phyloP scores from a whole-genome alignment of 805 yeast species.

The Suhomyces faveliae region DNA sequence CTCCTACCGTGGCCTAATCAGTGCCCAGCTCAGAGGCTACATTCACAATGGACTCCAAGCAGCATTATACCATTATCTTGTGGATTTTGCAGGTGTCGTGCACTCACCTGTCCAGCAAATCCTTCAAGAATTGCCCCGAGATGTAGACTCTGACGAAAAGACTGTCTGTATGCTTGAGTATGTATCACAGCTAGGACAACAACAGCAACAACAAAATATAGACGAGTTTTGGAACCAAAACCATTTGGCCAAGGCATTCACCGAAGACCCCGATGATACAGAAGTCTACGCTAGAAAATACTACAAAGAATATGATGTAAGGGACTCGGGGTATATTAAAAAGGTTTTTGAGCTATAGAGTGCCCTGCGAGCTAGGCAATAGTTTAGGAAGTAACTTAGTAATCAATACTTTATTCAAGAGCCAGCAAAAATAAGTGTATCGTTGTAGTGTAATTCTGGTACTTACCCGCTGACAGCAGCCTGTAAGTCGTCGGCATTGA shows the following conservation, averaged over 20 bases:
- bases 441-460: too few species aligned
- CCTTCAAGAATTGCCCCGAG: slow-evolving; percentile 16
- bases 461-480: slow-evolving; percentile 24
- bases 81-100: slow-evolving; percentile 13
- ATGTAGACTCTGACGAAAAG: slow-evolving; percentile 11
- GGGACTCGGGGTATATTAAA: slow-evolving; percentile 26
- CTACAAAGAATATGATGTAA: slow-evolving; percentile 17
- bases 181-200: slow-evolving; percentile 1
- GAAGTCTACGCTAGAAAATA: slow-evolving; percentile 18
- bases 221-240: slow-evolving; percentile 16
- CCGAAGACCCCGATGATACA: slow-evolving; percentile 5
- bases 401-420: background rate
- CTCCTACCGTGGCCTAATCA: slow-evolving; percentile 23
- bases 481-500: slow-evolving; percentile 37
- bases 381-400: background rate
- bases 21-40: slow-evolving; percentile 25
- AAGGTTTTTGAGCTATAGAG: background rate
- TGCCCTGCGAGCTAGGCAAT: background rate
- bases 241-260: slow-evolving; percentile 8
- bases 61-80: slow-evolving; percentile 22
- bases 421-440: slow-evolving; percentile 1
- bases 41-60: slow-evolving; percentile 21
- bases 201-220: slow-evolving; percentile 3
- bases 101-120: slow-evolving; percentile 8
- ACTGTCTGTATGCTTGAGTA: slow-evolving; percentile 6